Percentiles rank a stretch among this genome's conserved stretches.
Conservation (phyloP, 306 rosid genomes). For the Gillenia trifoliata region DNA sequence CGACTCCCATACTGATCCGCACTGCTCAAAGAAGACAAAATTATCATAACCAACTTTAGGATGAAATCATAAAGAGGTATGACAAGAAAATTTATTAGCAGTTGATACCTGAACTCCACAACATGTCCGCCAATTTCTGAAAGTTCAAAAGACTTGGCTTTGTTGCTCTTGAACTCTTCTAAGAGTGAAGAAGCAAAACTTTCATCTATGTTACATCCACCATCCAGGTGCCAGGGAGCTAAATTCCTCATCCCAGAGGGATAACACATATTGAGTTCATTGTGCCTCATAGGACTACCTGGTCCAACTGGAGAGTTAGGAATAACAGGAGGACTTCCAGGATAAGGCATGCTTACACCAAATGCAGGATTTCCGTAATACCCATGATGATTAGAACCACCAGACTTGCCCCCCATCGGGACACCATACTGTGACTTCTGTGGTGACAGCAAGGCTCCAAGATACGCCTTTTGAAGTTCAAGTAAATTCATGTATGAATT, state of each 20-base stretch:
- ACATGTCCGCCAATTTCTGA: slow-evolving; percentile 67
- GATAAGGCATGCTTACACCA: slow-evolving; percentile 75
- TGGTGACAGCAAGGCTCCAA: slow-evolving; percentile 61
- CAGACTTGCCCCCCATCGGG: slow-evolving; percentile 60
- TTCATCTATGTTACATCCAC: slow-evolving; percentile 57
- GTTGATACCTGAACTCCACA: slow-evolving; percentile 68
- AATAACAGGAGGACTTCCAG: slow-evolving; percentile 77
- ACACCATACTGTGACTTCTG: slow-evolving; percentile 77
- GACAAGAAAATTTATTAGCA: slow-evolving; percentile 7
- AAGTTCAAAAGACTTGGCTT: slow-evolving; percentile 85
- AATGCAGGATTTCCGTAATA: slow-evolving; percentile 76
- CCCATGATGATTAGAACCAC: slow-evolving; percentile 69
- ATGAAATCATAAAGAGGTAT: slow-evolving; percentile 13
- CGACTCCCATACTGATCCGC: slow-evolving; percentile 94
- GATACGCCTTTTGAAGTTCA: slow-evolving; percentile 84
- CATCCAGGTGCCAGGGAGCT: slow-evolving; percentile 73
- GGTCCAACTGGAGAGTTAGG: slow-evolving; percentile 80
- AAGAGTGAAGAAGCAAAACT: slow-evolving; percentile 69
- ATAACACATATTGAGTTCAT: slow-evolving; percentile 64
- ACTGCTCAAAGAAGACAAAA: slow-evolving; percentile 36
- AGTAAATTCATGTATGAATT: slow-evolving; percentile 70
- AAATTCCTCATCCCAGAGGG: slow-evolving; percentile 85
- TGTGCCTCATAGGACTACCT: slow-evolving; percentile 86
- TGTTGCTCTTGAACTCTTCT: slow-evolving; percentile 87
- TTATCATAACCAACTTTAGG: slow-evolving; percentile 1